A percentile compares a stretch with the other conserved stretches of the same genome.
Conservation (phyloP, 805 yeast genomes). For the Lachancea waltii region DNA sequence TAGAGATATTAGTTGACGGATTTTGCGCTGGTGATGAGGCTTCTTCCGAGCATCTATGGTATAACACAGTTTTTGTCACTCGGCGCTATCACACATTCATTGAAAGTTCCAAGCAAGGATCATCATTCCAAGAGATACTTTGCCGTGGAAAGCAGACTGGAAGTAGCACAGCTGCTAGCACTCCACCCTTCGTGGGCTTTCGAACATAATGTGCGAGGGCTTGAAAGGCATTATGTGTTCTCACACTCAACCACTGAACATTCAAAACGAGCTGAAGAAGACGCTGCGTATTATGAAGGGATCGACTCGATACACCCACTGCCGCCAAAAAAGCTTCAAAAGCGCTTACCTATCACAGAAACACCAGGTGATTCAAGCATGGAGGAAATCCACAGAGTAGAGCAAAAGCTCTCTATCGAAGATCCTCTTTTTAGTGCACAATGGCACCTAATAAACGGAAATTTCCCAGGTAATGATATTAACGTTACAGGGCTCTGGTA, state of each 20-base stretch:
- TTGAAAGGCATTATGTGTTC: constrained; percentile 60
- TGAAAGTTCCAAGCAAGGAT: constrained; percentile 39
- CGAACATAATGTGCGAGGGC: constrained; percentile 60
- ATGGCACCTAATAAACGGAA: constrained; percentile 85
- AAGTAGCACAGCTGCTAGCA: constrained; percentile 33
- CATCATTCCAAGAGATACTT: constrained; percentile 50
- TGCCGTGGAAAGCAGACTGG: constrained; percentile 47
- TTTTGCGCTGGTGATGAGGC: neutral
- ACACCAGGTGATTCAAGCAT: constrained; percentile 47
- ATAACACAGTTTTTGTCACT: neutral
- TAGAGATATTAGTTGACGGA: too few relatives aligned
- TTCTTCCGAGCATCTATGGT: neutral
- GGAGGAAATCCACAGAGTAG: constrained; percentile 40
- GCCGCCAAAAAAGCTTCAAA: constrained; percentile 46
- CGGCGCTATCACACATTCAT: neutral
- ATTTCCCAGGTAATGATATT: constrained; percentile 73
- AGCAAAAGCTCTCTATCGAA: constrained; percentile 49
- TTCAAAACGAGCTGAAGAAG: constrained; percentile 6
- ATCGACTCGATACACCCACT: constrained; percentile 46
- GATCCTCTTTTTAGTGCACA: constrained; percentile 83
- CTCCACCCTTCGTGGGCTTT: constrained; percentile 43
- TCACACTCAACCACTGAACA: constrained; percentile 36
- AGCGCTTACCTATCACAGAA: constrained; percentile 51
- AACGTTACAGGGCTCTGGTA: constrained; percentile 84
- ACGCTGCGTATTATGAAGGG: constrained; percentile 4